Evolutionary conservation across 176 grass and related monocot species (phyloP), one percentile per base, ranked within the genome.

Genomic region (Neostapfia colusana): DNA sequence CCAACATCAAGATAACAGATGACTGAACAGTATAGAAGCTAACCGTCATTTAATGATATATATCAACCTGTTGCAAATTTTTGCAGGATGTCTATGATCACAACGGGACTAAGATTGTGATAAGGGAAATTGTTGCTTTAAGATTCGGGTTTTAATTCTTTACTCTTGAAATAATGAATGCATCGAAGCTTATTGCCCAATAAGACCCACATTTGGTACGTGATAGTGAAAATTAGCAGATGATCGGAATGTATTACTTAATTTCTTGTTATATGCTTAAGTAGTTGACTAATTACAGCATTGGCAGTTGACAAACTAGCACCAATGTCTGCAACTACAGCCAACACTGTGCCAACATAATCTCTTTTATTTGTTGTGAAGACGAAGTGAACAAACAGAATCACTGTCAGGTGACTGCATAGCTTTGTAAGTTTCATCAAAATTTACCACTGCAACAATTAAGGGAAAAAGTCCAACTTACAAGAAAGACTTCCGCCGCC

Each of bases 401-500:
- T 18, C 27, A 35, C 17, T 61, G 62, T 55, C 12, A 17, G 11
- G 2, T 43, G 10, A 37, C 44, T 37, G 28, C 28, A 60, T 44
- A 60, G 20, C 31, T 45, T 24, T 28, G 31, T 20, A 26, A 69
- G 61, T 78, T 43, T 73, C 44, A 68, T 58, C 34, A 35, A 62
- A 65, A 43, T 17, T 23, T 41, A 35, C 36, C 65, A 21, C 14
- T 24, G 51, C 4, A 73, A 23, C 60, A 83, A 69, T 51, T 18
- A 68, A 4, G n/a, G n/a, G n/a, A 35, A 27, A 21, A 31, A 66
- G 75, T 63, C 73, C 60, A 67, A 80, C 85, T 88, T 90, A 95
- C 95, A 77, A 99, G 84, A 49, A 99, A 99, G 76, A 86, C 95
- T 15, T 99, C 95, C 1, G 85, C 65, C 44, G 95, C 89, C 67